Conservation (phyloP, 164 flowering plant species). For the Houttuynia cordata region DNA sequence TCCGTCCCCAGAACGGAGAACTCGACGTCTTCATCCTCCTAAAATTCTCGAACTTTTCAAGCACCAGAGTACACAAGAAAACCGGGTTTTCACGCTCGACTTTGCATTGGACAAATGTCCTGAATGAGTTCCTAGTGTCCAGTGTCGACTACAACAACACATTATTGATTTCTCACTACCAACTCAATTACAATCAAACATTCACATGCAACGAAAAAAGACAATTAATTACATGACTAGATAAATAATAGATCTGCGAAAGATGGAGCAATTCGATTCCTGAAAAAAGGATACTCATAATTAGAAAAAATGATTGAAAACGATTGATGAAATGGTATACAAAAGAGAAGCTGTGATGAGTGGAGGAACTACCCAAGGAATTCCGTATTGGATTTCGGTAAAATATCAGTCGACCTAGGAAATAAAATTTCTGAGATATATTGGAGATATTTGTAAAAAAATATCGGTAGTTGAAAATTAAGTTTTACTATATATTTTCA, state of each 20-base stretch:
- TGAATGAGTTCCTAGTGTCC: constrained; percentile 47
- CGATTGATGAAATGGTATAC: background rate
- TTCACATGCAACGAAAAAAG: background rate
- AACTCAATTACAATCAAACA: background rate
- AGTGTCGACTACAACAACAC: constrained; percentile 59
- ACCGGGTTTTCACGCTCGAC: constrained; percentile 52
- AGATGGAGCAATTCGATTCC: constrained; percentile 79
- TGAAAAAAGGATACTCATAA: constrained; percentile 9
- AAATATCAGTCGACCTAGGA: too few relatives aligned
- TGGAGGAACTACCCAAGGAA: background rate
- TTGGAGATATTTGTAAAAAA: too few relatives aligned
- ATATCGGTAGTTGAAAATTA: too few relatives aligned
- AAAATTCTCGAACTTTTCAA: constrained; percentile 57
- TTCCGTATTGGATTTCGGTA: too few relatives aligned
- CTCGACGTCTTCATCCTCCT: constrained; percentile 45
- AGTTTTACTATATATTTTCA: too few relatives aligned
- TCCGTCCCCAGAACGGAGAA: constrained; percentile 71
- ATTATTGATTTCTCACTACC: background rate
- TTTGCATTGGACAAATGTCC: constrained; percentile 45
- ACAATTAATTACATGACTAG: background rate
- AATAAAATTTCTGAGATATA: too few relatives aligned
- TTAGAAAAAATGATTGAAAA: background rate
- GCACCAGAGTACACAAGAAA: constrained; percentile 59
- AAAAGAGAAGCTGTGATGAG: background rate
- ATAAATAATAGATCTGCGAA: constrained; percentile 47